A percentile compares a stretch with the other conserved stretches of the same genome.
Evolutionary conservation across 2,329 filamentous ascomycete genomes (phyloP).

Genomic region (Xylaria sp.): DNA sequence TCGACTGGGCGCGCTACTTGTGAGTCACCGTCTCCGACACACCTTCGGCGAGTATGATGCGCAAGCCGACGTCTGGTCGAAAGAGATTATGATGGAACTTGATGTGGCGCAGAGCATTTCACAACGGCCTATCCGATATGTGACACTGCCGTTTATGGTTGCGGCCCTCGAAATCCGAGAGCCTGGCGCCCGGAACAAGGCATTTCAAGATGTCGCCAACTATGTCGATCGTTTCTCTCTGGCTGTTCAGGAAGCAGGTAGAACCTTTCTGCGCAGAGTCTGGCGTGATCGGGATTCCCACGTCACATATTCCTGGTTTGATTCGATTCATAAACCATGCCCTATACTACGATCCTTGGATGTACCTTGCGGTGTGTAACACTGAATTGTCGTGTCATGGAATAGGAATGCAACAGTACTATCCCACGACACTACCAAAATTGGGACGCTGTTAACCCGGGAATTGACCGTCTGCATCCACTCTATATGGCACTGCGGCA

Average conservation of each 20-base stretch:
- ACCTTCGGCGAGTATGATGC: conserved; percentile 43
- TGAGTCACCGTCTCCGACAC: conserved; percentile 44
- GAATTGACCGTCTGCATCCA: no score
- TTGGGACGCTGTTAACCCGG: no score
- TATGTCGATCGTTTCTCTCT: conserved; percentile 43
- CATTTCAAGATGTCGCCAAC: conserved; percentile 40
- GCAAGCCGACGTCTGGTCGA: conserved; percentile 45
- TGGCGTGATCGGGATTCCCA: conserved; percentile 46
- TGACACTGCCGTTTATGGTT: conserved; percentile 47
- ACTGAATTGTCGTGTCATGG: background rate
- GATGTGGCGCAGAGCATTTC: conserved; percentile 41
- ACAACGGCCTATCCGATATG: conserved; percentile 40
- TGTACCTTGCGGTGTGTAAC: background rate
- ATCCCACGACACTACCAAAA: no score
- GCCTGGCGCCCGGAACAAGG: conserved; percentile 28
- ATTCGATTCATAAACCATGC: conserved; percentile 45
- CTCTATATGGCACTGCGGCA: no score
- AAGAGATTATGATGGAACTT: conserved; percentile 46
- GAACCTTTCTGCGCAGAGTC: conserved; percentile 43
- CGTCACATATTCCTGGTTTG: conserved; percentile 42
- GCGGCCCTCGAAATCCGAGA: conserved; percentile 44
- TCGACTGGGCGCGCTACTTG: conserved; percentile 43
- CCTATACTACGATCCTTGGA: conserved; percentile 38
- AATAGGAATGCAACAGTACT: no score
- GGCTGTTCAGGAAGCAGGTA: conserved; percentile 42